Evolutionary conservation across 2,329 filamentous ascomycete genomes (phyloP), one percentile per base, ranked within the genome.

Genomic region (Alternaria tenuissima): DNA sequence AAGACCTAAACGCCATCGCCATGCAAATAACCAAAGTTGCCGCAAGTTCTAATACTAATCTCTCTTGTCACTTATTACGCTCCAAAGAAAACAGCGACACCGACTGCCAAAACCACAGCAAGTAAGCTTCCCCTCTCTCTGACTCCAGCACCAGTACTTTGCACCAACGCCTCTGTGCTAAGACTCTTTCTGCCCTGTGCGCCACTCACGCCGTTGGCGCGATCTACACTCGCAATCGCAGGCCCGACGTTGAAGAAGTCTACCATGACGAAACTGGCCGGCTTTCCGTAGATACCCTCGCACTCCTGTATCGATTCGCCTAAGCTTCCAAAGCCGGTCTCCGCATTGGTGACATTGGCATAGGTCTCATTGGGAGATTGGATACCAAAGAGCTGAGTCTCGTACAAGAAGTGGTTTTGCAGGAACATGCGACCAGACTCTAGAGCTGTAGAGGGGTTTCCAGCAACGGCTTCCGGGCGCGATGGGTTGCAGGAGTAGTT

Each of bases 341-440:
- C 81, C 36, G 85, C 87, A 76, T 94, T 94, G 41, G 91, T 92
- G 9, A 82, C 85, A 8, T 86, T 79, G 69, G 92, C 73, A 48
- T 73, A 86, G 60, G 82, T 82, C 4, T 84, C 77, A 18, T 82
- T 76, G n/a, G 77, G 77, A 30, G 66, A 70, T 62, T 78, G 69
- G 39, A 79, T 77, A 20, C 74, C 75, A 53, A 79, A 76, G 1
- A 81, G 75, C 22, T 88, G 73, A 5, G 74, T 78, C 58, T 83
- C 80, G 81, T 94, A 89, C 54, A 90, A 84, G 81, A 95, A 94
- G 80, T 95, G 92, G 82, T 95, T 95, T 81, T 92, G 84, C 9
- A 95, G 81, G 26, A 91, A 87, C 75, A 95, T 84, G 68, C 87
- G 84, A 67, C 86, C 86, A 1, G 83, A 82, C 0, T 81, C 72